These are phyloP conservation scores for Leccinum angustisporum DNA, from an alignment of 1,284 basidiomycete species.

Conservation along the genomic window DNA sequence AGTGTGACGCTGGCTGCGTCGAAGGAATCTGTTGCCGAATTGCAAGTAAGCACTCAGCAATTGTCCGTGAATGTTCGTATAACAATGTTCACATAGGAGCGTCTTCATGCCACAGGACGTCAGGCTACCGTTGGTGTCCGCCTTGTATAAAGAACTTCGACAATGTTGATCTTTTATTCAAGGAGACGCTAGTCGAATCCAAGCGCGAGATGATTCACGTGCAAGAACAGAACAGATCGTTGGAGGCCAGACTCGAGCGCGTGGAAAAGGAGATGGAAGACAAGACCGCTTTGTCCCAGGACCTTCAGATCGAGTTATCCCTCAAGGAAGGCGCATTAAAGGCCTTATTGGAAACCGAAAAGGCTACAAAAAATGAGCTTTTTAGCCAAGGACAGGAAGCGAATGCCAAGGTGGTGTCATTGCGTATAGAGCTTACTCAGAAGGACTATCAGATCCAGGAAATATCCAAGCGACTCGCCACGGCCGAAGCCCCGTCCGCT, in stretches of 20 bases:
- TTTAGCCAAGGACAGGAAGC: constrained; percentile 18
- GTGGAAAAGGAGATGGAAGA: constrained; percentile 13
- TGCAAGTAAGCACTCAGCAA: constrained; percentile 42
- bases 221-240: constrained; percentile 23
- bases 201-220: constrained; percentile 20
- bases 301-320: constrained; percentile 28
- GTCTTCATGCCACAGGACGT: constrained; percentile 19
- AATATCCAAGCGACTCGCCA: constrained; percentile 23
- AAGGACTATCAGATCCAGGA: constrained; percentile 24
- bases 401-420: constrained; percentile 24
- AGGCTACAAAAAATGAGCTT: constrained; percentile 20
- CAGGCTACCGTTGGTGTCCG: constrained; percentile 16
- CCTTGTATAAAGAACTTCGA: background rate
- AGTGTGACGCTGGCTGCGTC: constrained; percentile 47
- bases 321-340: constrained; percentile 28
- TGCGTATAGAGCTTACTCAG: constrained; percentile 24
- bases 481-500: constrained; percentile 20
- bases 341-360: constrained; percentile 27
- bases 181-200: constrained; percentile 21
- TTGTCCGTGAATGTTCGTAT: background rate
- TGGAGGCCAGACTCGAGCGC: constrained; percentile 20
- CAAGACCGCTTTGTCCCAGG: constrained; percentile 15
- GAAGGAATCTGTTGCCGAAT: constrained; percentile 53
- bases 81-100: constrained; percentile 17
- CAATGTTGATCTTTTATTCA: constrained; percentile 4